Conservation (phyloP, 2,329 filamentous ascomycete species). For the Plectosphaerella plurivora region DNA sequence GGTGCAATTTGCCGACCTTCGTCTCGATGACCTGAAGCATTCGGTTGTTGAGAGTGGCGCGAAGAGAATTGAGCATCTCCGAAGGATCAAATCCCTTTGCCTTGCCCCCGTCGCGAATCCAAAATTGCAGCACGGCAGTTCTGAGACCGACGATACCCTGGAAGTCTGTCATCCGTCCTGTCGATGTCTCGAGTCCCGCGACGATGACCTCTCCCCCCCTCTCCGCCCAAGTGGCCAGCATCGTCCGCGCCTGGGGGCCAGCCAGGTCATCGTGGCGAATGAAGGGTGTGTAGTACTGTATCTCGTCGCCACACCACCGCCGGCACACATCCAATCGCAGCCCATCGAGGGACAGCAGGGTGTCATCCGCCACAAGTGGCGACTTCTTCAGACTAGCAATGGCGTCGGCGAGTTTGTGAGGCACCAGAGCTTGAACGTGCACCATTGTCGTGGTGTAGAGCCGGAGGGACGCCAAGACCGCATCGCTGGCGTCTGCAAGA, state of each 20-base stretch:
- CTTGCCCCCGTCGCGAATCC: constrained; percentile 66
- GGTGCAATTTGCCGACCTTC: constrained; percentile 60
- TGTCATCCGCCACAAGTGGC: constrained; percentile 67
- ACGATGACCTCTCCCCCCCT: constrained; percentile 56
- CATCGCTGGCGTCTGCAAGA: constrained; percentile 26
- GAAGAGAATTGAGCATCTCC: constrained; percentile 63
- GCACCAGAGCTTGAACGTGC: constrained; percentile 72
- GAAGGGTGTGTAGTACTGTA: constrained; percentile 81
- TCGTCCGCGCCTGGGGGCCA: constrained; percentile 53
- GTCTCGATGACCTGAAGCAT: constrained; percentile 58
- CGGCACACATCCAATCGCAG: constrained; percentile 74
- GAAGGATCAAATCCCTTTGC: constrained; percentile 63
- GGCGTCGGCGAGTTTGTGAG: constrained; percentile 65
- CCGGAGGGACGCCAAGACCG: constrained; percentile 61
- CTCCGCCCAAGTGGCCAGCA: constrained; percentile 60
- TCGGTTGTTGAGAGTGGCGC: constrained; percentile 64
- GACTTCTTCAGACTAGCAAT: constrained; percentile 64
- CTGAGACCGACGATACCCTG: constrained; percentile 65
- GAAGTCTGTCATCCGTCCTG: constrained; percentile 61
- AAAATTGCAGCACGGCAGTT: constrained; percentile 66
- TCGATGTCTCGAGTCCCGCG: constrained; percentile 54
- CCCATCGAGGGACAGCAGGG: constrained; percentile 62
- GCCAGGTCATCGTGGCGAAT: constrained; percentile 76
- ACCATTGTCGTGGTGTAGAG: constrained; percentile 75
- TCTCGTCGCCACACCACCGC: constrained; percentile 77